Evolutionary conservation across 805 yeast genomes (phyloP), one percentile per base, ranked within the genome.

Genomic region (Sugiyamaella qingdaonensis): DNA sequence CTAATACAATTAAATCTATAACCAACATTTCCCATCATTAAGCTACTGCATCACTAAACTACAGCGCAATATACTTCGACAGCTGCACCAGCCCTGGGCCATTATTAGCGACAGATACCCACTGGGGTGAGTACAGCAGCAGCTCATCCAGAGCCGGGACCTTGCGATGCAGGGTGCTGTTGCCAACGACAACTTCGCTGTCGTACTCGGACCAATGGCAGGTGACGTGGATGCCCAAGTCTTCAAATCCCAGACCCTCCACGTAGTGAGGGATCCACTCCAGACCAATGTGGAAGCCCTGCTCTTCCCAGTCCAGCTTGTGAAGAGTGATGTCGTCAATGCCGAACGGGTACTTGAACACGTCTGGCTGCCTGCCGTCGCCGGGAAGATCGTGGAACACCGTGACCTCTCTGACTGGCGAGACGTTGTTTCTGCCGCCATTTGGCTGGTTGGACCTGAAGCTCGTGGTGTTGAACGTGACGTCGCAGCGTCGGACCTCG

Each of bases 171-270:
- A 68, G 45, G 11, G 59, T 65, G 1, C 76, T 80, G 47, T 71
- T 76, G 18, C 68, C 66, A 7, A 71, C 50, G 63, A 21, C 68
- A 64, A 48, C 65, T 27, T 54, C 78, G 10, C 68, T 66, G 34
- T 81, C 82, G 64, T 81, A 80, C 58, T 89, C 95, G 8, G 88
- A 86, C 91, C 92, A 90, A 62, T 73, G 81, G 64, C 97, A 90
- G 21, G 78, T 73, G 8, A 89, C 76, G 7, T 72, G 67, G 1
- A 89, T 76, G 5, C 63, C 61, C 52, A 61, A 52, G 29, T 53
- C 58, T n/a, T 58, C 68, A n/a, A 66, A 68, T 13, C 63, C 68
- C 29, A 61, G 67, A 19, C 68, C 71, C 36, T 64, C 69, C 42
- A 74, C 81, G 61, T 78, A 70, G 50, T 76, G 76, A 3, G 95